phyloP scores from a whole-genome alignment of 192 early-diverging fungal species.

The Cetraspora pellucida region DNA sequence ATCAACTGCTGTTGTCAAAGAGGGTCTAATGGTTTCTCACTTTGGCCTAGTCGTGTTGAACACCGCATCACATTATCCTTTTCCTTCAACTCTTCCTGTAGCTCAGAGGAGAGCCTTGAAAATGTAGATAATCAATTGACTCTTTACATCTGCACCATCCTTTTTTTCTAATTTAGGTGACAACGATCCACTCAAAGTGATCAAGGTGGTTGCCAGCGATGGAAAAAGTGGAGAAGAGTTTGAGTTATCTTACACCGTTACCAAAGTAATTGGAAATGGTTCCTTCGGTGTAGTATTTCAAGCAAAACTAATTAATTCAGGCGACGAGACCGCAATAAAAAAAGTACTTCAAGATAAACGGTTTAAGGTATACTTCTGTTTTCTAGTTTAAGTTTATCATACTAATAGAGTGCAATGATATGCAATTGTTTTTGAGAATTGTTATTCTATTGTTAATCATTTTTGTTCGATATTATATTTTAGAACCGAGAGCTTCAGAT shows the following conservation, averaged over 20 bases:
- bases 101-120: background rate
- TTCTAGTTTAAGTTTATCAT: background rate
- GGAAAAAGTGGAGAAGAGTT: conserved; percentile 83
- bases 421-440: background rate
- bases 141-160: background rate
- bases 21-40: background rate
- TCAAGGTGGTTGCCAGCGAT: conserved; percentile 81
- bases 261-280: conserved; percentile 95
- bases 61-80: background rate
- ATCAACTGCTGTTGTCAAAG: background rate
- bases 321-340: conserved; percentile 93
- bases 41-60: background rate
- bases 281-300: conserved; percentile 99
- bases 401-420: background rate
- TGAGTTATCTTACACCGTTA: conserved; percentile 88
- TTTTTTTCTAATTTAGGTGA: conserved; percentile 34
- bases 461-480: background rate
- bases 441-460: too few species aligned
- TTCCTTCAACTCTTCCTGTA: background rate
- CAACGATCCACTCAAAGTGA: conserved; percentile 66
- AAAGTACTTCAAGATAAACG: conserved; percentile 98
- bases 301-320: conserved; percentile 78
- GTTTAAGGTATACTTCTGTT: conserved; percentile 78
- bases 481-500: conserved; percentile 93
- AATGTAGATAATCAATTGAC: too few species aligned